phyloP scores from a whole-genome alignment of 2,329 filamentous ascomycete genomes.

The Cordyceps javanica region DNA sequence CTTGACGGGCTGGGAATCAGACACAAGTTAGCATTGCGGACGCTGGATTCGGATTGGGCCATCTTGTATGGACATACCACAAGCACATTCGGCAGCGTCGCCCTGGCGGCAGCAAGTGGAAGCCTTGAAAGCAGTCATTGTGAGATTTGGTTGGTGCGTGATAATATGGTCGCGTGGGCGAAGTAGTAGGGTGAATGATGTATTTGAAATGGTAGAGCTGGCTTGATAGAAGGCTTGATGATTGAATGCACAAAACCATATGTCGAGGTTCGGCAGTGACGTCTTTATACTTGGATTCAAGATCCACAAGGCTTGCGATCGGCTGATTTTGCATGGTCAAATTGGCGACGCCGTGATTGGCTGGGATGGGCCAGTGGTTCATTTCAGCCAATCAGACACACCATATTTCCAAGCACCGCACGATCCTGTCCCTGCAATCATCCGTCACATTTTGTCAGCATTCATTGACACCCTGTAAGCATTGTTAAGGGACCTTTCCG shows the following conservation, averaged over 20 bases:
- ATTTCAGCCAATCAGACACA: neutral
- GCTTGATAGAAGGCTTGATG: neutral
- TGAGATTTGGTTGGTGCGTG: neutral
- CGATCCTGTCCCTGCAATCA: conserved; percentile 1
- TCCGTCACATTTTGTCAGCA: neutral
- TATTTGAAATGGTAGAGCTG: neutral
- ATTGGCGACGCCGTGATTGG: conserved; percentile 6
- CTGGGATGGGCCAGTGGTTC: neutral
- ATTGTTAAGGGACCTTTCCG: neutral
- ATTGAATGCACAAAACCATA: neutral
- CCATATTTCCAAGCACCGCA: conserved; percentile 9
- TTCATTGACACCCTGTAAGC: neutral
- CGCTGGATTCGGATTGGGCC: neutral
- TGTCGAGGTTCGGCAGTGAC: neutral
- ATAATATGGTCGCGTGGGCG: neutral
- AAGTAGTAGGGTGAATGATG: neutral
- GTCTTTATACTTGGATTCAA: conserved; percentile 11
- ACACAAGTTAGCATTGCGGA: conserved; percentile 1
- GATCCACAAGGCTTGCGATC: conserved; percentile 5
- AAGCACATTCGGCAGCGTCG: conserved; percentile 43
- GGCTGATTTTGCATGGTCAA: neutral
- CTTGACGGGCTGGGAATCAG: conserved; percentile 53
- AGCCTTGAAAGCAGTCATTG: conserved; percentile 23
- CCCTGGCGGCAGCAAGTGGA: conserved; percentile 54
- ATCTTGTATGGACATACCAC: conserved; percentile 39